phyloP scores from a whole-genome alignment of 2,329 filamentous ascomycete genomes.

The Aspergillus sp. region DNA sequence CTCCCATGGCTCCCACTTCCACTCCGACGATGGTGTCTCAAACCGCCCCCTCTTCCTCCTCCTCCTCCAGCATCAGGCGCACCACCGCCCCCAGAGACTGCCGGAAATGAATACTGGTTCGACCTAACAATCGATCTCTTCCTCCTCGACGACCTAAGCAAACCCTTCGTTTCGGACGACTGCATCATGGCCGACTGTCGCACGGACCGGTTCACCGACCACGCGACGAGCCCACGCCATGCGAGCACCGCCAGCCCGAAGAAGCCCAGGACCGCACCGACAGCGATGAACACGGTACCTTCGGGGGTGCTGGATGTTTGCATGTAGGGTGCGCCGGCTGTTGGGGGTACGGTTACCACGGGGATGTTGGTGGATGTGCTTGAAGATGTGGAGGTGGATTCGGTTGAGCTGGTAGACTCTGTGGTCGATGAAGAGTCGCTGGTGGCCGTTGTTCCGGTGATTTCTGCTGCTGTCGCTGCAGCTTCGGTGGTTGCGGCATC shows the following conservation, averaged over 20 bases:
- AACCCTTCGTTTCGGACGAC: constrained; percentile 62
- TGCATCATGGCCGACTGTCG: constrained; percentile 66
- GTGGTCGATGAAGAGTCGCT: constrained; percentile 8
- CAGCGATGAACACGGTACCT: constrained; percentile 91
- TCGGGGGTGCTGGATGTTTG: constrained; percentile 75
- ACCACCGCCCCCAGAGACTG: neutral
- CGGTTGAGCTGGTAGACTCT: constrained; percentile 2
- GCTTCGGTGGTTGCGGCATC: neutral
- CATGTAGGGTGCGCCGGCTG: constrained; percentile 81
- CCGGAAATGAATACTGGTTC: no score
- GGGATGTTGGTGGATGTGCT: constrained; percentile 39
- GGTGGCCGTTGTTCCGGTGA: constrained; percentile 11
- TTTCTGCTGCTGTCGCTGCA: constrained; percentile 5
- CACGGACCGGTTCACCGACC: constrained; percentile 85
- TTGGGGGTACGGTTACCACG: constrained; percentile 69
- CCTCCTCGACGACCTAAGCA: constrained; percentile 41
- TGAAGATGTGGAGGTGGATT: constrained; percentile 12
- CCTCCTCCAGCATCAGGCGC: neutral
- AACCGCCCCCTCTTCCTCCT: no score
- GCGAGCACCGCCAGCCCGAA: constrained; percentile 72
- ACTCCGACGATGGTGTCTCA: neutral
- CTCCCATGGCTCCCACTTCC: neutral
- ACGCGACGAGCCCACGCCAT: constrained; percentile 83
- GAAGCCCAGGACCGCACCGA: constrained; percentile 78
- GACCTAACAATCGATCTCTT: constrained; percentile 22